Percentiles rank a stretch among this genome's conserved stretches.
Evolutionary conservation across 2,329 filamentous ascomycete genomes (phyloP).

Genomic region (Lasiodiplodia hormozganensis): DNA sequence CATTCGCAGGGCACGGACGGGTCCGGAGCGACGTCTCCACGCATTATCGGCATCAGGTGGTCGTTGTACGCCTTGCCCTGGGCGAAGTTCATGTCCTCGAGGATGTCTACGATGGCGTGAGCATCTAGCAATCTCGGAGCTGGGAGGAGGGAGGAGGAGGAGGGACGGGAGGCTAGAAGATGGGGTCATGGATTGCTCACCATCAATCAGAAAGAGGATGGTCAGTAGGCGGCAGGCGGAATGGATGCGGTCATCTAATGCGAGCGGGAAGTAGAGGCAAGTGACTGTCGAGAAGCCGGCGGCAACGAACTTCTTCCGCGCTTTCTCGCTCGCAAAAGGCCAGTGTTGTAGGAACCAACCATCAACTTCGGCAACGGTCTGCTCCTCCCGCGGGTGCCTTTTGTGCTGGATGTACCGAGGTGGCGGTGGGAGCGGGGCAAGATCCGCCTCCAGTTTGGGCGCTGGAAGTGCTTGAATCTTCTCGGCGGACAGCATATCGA

Average conservation of each 20-base stretch:
- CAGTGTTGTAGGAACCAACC: constrained; percentile 46
- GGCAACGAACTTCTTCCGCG: constrained; percentile 42
- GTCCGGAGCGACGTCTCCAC: constrained; percentile 43
- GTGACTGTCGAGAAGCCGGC: constrained; percentile 47
- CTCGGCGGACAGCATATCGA: constrained; percentile 1
- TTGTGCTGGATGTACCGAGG: constrained; percentile 5
- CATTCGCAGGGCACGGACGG: constrained; percentile 37
- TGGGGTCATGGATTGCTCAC: constrained; percentile 35
- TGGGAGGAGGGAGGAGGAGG: no score
- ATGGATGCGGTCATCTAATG: constrained; percentile 48
- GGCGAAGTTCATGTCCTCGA: constrained; percentile 52
- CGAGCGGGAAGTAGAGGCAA: constrained; percentile 49
- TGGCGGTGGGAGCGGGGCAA: not conserved
- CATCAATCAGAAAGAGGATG: constrained; percentile 53
- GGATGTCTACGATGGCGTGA: constrained; percentile 41
- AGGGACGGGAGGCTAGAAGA: not conserved
- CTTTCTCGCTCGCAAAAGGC: constrained; percentile 45
- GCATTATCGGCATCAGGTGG: constrained; percentile 45
- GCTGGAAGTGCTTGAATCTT: not conserved
- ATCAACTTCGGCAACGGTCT: constrained; percentile 46
- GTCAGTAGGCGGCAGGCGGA: constrained; percentile 49
- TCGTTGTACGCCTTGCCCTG: constrained; percentile 50
- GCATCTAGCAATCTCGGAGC: no score
- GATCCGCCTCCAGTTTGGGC: not conserved
- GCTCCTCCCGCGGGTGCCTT: constrained; percentile 37